Evolutionary conservation across 192 early-diverging fungal species (phyloP).

Genomic region (Kickxella alabastrina): DNA sequence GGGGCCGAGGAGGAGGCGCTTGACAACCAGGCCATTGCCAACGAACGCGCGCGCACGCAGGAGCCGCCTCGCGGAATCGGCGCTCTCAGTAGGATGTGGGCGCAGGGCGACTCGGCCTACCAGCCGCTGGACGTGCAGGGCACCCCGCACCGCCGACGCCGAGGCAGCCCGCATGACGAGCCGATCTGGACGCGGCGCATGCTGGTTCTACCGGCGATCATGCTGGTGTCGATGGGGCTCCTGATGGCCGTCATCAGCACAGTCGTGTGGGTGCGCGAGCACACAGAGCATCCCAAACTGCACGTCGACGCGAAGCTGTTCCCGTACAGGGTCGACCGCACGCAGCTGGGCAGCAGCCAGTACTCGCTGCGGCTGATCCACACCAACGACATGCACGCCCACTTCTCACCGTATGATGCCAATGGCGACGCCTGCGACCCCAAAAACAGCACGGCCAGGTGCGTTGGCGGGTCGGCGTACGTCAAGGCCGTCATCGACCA

Average conservation of each 20-base stretch:
- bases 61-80: not conserved
- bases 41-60: constrained; percentile 1
- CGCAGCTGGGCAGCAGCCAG: constrained; percentile 10
- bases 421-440: constrained; percentile 50
- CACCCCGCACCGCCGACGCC: not conserved
- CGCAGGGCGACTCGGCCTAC: not conserved
- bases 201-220: constrained; percentile 25
- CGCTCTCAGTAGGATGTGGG: not conserved
- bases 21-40: constrained; percentile 4
- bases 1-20: constrained; percentile 1
- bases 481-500: constrained; percentile 62
- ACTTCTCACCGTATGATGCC: constrained; percentile 48
- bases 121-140: constrained; percentile 1
- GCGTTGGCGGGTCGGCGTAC: constrained; percentile 66
- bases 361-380: constrained; percentile 50
- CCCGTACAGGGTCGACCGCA: constrained; percentile 12
- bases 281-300: constrained; percentile 5
- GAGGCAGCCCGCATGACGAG: constrained; percentile 6
- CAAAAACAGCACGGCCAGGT: constrained; percentile 6
- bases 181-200: constrained; percentile 37
- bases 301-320: constrained; percentile 18
- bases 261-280: constrained; percentile 22
- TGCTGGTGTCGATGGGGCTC: constrained; percentile 25
- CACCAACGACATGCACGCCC: constrained; percentile 59
- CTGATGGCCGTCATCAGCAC: constrained; percentile 11